Conservation (phyloP, 179 eudicot genomes). For the Nepenthes alata region DNA sequence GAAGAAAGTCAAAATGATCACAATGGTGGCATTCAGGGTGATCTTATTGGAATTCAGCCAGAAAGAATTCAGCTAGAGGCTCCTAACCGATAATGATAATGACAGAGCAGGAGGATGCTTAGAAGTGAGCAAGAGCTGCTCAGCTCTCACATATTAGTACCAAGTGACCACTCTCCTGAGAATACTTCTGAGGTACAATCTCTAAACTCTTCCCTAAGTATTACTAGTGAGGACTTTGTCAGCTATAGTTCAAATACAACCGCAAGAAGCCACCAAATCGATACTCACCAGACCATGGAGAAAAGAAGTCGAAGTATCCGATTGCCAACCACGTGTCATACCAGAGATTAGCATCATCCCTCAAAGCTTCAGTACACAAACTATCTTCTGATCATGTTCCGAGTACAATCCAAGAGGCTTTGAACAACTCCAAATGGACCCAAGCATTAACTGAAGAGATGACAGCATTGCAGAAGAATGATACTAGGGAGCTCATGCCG, state of each 20-base stretch:
- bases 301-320: neutral
- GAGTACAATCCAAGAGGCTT: slow-evolving; percentile 3
- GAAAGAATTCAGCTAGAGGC: too few species aligned
- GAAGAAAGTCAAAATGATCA: too few species aligned
- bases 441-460: slow-evolving; percentile 1
- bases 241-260: neutral
- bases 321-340: neutral
- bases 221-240: too few species aligned
- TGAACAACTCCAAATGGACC: neutral
- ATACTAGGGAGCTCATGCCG: neutral
- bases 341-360: neutral
- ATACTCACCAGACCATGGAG: neutral
- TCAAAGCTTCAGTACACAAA: neutral
- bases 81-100: too few species aligned
- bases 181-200: slow-evolving; percentile 7
- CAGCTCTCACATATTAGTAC: too few species aligned
- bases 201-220: slow-evolving; percentile 1
- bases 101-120: too few species aligned
- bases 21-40: too few species aligned
- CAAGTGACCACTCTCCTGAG: neutral
- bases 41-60: too few species aligned
- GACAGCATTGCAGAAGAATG: slow-evolving; percentile 2
- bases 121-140: too few species aligned
- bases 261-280: slow-evolving; percentile 3
- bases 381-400: slow-evolving; percentile 3